Evolutionary conservation across 345 rosid species (phyloP), one percentile per base, ranked within the genome.

Genomic region (Dovyalis caffra): DNA sequence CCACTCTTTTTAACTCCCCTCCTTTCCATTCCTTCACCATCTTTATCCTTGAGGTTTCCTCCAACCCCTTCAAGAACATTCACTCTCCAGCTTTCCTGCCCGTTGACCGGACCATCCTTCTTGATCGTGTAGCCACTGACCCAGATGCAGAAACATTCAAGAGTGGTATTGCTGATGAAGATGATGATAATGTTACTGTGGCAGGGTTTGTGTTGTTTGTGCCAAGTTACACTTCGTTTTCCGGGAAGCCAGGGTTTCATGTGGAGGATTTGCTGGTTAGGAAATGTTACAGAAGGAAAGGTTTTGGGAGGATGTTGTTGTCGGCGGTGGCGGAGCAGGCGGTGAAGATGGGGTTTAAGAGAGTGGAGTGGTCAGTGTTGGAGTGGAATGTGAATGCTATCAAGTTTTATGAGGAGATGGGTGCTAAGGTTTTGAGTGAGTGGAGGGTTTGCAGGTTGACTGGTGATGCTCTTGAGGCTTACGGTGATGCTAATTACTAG

Each of bases 321-420:
- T 73, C 88, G 0, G 97, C 96, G 7, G 99, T 95, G 78, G 96
- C 98, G 15, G 84, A 72, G 34, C 98, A 92, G 77, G 97, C 97
- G 8, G 96, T 87, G 86, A 88, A 88, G 74, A 91, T 92, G 93
- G 93, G 87, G 63, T 92, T 91, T 57, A 96, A 92, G 16, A 90
- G 97, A 73, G 98, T 95, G 3, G 97, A 90, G 69, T 92, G 98
- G 98, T 81, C 86, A 56, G 99, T 92, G 73, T 90, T 91, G 76
- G 98, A 91, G 74, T 93, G 97, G 99, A 95, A 95, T 76, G 85
- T 81, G 35, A 90, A 91, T 79, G 98, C 97, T 3, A 90, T 95
- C 3, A 85, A 80, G 76, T 95, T 95, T 60, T 92, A 91, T 28
- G 95, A 92, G 72, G 91, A 88, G 49, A 90, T 95, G 99, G 98